These are phyloP conservation scores for Auriscalpium orientale DNA, from an alignment of 768 basidiomycete species.

Conservation along the genomic window DNA sequence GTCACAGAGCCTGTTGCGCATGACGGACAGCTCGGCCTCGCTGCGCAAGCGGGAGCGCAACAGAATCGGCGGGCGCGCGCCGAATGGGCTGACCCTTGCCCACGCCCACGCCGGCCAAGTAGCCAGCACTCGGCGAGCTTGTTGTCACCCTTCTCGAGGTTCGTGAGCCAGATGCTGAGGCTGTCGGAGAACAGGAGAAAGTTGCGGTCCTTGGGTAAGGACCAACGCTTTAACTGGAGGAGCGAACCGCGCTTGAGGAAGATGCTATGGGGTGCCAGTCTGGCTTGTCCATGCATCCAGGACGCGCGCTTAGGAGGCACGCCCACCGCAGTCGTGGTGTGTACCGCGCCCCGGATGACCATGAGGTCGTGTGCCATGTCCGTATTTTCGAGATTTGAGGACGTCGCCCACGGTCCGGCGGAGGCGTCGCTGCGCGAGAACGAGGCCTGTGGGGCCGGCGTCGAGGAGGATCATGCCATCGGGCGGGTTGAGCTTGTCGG, in stretches of 20 bases:
- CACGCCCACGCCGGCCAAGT: slow-evolving; percentile 7
- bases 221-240: slow-evolving; percentile 46
- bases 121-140: slow-evolving; percentile 12
- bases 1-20: slow-evolving; percentile 10
- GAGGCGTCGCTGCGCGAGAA: slow-evolving; percentile 1
- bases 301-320: too few relatives aligned
- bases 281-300: background rate
- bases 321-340: too few relatives aligned
- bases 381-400: too few relatives aligned
- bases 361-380: too few relatives aligned
- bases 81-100: slow-evolving; percentile 1
- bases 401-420: too few relatives aligned
- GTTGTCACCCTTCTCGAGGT: slow-evolving; percentile 26
- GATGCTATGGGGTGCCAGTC: slow-evolving; percentile 70
- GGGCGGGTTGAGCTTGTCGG: slow-evolving; percentile 34
- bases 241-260: slow-evolving; percentile 64
- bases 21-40: slow-evolving; percentile 43
- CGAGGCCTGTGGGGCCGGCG: slow-evolving; percentile 17
- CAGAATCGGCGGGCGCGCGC: slow-evolving; percentile 26
- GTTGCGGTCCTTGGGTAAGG: slow-evolving; percentile 47
- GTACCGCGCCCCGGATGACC: too few relatives aligned
- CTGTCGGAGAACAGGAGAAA: slow-evolving; percentile 82
- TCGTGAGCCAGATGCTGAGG: slow-evolving; percentile 60
- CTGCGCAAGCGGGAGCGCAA: slow-evolving; percentile 48
- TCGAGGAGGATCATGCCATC: slow-evolving; percentile 35